These are phyloP conservation scores for Sclerotinia subarctica DNA, from an alignment of 2,329 filamentous ascomycete genomes.

Conservation along the genomic window DNA sequence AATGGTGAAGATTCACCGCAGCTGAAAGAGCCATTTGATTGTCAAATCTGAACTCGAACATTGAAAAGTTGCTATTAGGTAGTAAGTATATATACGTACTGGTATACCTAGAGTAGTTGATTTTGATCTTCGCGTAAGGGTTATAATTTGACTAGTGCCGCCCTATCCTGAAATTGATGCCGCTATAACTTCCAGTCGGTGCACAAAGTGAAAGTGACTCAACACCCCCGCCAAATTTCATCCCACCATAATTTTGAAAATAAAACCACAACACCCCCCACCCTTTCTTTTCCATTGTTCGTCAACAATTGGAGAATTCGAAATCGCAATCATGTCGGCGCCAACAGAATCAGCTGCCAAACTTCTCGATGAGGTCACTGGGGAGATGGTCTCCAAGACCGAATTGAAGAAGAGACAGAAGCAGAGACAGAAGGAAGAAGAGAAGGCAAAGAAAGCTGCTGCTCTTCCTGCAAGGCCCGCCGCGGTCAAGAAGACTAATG, in stretches of 20 bases:
- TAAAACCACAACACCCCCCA: background rate
- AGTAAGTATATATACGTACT: too few relatives aligned
- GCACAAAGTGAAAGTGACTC: background rate
- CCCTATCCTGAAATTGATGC: background rate
- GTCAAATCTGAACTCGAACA: too few relatives aligned
- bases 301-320: conserved; percentile 6
- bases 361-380: conserved; percentile 87
- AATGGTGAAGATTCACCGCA: too few relatives aligned
- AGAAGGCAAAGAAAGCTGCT: conserved; percentile 84
- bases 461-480: conserved; percentile 58
- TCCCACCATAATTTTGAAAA: conserved; percentile 10
- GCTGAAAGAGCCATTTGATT: too few relatives aligned
- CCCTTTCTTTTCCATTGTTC: conserved; percentile 1
- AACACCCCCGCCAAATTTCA: conserved; percentile 1
- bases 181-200: background rate
- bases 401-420: conserved; percentile 96
- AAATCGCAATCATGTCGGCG: conserved; percentile 35
- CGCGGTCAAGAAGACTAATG: conserved; percentile 53
- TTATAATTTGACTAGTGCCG: too few relatives aligned
- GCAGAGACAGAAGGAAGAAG: conserved; percentile 79
- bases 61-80: too few relatives aligned
- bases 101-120: too few relatives aligned
- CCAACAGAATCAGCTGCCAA: conserved; percentile 34
- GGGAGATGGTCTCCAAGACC: conserved; percentile 79
- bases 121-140: too few relatives aligned